Evolutionary conservation across 176 grass and related monocot genomes (phyloP), one percentile per base, ranked within the genome.

Genomic region (Avena sativa): DNA sequence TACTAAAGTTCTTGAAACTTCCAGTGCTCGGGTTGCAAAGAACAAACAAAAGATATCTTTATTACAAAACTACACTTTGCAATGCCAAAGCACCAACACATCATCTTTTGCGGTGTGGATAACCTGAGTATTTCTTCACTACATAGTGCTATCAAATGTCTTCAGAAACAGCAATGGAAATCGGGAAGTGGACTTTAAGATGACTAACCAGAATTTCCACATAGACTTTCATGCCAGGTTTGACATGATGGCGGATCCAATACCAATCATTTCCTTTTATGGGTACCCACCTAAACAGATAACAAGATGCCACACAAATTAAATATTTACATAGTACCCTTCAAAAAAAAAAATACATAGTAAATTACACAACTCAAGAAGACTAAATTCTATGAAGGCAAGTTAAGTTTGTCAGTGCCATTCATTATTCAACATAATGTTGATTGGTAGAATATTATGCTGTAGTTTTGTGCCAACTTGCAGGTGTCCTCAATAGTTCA

Each of bases 181-280:
- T 10, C 30, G 3, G 23, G 14, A 17, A 85, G 2, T 70, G 63
- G 48, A 83, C 70, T 46, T 83, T 9, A 68, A 84, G 40, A 79
- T 65, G 56, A 87, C 89, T 92, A 86, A 94, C 96, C 85, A 98
- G 78, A 91, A 98, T 85, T 87, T 98, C 96, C 30, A 94, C 87
- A 71, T 92, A 87, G 34, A 98, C 96, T 66, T 89, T 89, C 96
- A 98, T 95, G 81, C 96, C 96, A 85, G 94, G 90, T 89, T 88
- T 94, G 81, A 98, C 92, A 68, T 98, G 96, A 92, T 98, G 96
- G 63, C 96, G 96, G 74, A 98, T 91, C 96, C 96, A 98, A 82
- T 95, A 98, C 96, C 93, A 98, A 89, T 98, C 96, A 58, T 98
- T 98, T 91, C 93, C 91, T 86, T 94, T 95, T 90, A 98, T 98